These are phyloP conservation scores for Aspergillus sp. DNA, from an alignment of 2,329 filamentous ascomycete genomes.

Conservation along the genomic window DNA sequence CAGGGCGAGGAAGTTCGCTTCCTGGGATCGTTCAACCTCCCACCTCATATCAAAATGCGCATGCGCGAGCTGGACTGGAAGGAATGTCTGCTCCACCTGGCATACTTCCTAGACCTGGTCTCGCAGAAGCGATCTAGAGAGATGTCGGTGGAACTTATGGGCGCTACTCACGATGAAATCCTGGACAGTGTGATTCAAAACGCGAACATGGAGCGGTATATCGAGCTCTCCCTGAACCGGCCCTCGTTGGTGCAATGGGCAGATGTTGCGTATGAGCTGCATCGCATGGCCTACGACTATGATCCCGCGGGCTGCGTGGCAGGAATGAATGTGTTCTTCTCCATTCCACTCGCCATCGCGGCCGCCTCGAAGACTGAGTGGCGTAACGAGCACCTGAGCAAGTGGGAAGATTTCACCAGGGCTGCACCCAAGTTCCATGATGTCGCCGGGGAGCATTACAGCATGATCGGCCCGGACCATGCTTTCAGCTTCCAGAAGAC, in stretches of 20 bases:
- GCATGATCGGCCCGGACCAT: slow-evolving; percentile 39
- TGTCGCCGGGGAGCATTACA: slow-evolving; percentile 40
- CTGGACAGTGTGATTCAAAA: slow-evolving; percentile 10
- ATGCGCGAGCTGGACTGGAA: slow-evolving; percentile 44
- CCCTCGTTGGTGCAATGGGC: slow-evolving; percentile 13
- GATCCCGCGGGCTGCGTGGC: slow-evolving; percentile 39
- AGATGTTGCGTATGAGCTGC: slow-evolving; percentile 22
- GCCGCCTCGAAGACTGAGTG: slow-evolving; percentile 17
- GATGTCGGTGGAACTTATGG: background rate
- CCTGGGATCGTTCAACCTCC: slow-evolving; percentile 48
- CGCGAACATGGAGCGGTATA: slow-evolving; percentile 6
- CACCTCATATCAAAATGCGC: slow-evolving; percentile 47
- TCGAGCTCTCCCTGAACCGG: slow-evolving; percentile 26
- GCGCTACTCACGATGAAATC: slow-evolving; percentile 10
- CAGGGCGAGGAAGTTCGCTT: slow-evolving; percentile 42
- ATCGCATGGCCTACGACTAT: slow-evolving; percentile 42
- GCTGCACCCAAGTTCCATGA: slow-evolving; percentile 28
- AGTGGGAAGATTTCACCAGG: slow-evolving; percentile 36
- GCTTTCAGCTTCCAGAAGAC: slow-evolving; percentile 30
- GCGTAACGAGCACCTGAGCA: slow-evolving; percentile 23
- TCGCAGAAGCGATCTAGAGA: slow-evolving; percentile 22
- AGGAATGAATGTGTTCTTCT: slow-evolving; percentile 44
- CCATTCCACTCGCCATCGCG: slow-evolving; percentile 31
- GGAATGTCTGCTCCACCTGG: slow-evolving; percentile 40
- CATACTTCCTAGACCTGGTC: slow-evolving; percentile 43